phyloP scores from a whole-genome alignment of 1,284 basidiomycete genomes.

The Fomitopsis palustris region DNA sequence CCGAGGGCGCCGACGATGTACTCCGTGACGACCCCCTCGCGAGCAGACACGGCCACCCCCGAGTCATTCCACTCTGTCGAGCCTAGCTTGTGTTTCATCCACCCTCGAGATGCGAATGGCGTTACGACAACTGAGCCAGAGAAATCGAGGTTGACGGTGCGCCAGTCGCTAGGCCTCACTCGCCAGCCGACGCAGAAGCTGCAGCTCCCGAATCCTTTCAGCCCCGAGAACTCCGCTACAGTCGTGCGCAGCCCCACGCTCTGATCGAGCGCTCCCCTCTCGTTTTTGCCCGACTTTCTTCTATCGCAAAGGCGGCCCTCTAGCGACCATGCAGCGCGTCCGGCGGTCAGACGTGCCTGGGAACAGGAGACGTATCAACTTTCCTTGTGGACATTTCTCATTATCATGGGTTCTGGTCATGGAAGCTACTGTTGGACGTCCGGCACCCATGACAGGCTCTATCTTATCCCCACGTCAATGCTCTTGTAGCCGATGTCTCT shows the following conservation, averaged over 20 bases:
- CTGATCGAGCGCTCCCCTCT: not conserved
- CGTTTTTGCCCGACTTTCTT: not conserved
- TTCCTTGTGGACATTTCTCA: not conserved
- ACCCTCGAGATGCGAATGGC: slow-evolving; percentile 2
- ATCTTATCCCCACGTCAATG: not conserved
- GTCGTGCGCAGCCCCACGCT: slow-evolving; percentile 18
- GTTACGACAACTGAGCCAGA: slow-evolving; percentile 12
- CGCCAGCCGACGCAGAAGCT: slow-evolving; percentile 5
- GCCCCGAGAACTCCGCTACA: slow-evolving; percentile 10
- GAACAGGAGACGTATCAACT: not conserved
- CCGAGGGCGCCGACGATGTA: not conserved
- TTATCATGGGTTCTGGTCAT: not conserved
- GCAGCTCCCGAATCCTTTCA: slow-evolving; percentile 20
- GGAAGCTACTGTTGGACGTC: not conserved
- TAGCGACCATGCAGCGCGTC: not conserved
- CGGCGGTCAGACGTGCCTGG: not conserved
- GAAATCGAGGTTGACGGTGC: slow-evolving; percentile 17
- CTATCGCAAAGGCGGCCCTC: not conserved
- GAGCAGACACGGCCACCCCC: slow-evolving; percentile 16
- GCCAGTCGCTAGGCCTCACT: slow-evolving; percentile 14
- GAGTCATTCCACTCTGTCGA: slow-evolving; percentile 24
- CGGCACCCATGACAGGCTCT: not conserved
- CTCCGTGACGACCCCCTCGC: slow-evolving; percentile 6
- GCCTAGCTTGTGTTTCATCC: slow-evolving; percentile 24
- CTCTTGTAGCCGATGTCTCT: not conserved